Percentiles rank a stretch among this genome's conserved stretches.
These are phyloP conservation scores for Apiotrichum siamense DNA, from an alignment of 1,284 basidiomycete species.

Conservation along the genomic window DNA sequence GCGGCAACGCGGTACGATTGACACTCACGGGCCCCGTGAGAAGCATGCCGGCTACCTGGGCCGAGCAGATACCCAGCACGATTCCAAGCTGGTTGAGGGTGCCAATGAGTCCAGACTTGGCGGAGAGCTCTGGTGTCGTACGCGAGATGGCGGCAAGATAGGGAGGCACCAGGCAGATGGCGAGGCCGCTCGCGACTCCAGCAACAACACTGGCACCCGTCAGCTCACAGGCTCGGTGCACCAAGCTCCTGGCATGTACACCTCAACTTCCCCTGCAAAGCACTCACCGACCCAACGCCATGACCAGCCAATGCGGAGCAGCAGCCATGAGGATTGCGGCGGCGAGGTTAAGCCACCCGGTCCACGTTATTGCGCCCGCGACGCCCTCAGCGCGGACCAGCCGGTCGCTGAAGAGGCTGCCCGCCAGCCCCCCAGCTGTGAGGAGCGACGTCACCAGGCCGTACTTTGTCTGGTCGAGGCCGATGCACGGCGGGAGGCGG, in stretches of 20 bases:
- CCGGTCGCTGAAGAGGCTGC: conserved; percentile 64
- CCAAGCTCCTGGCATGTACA: no score
- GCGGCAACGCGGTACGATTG: conserved; percentile 41
- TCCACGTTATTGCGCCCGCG: conserved; percentile 47
- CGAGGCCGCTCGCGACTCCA: conserved; percentile 74
- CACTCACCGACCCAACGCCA: conserved; percentile 41
- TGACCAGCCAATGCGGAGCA: conserved; percentile 55
- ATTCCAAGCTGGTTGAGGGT: conserved; percentile 83
- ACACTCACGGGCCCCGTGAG: conserved; percentile 46
- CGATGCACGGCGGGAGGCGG: conserved; percentile 56
- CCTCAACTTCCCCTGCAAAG: background rate
- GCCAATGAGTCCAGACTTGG: conserved; percentile 50
- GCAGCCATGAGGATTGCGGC: conserved; percentile 64
- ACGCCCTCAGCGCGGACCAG: conserved; percentile 62
- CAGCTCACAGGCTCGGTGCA: background rate
- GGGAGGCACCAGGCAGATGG: conserved; percentile 77
- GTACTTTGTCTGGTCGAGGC: conserved; percentile 68
- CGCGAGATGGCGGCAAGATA: conserved; percentile 78
- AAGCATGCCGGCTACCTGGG: conserved; percentile 53
- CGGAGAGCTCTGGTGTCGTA: conserved; percentile 33
- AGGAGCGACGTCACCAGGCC: conserved; percentile 75
- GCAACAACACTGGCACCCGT: conserved; percentile 60
- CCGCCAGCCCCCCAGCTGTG: conserved; percentile 78
- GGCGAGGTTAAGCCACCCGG: conserved; percentile 55
- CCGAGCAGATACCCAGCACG: conserved; percentile 72